Percentiles rank a stretch among this genome's conserved stretches.
These are phyloP conservation scores for Penicillium sp. DNA, from an alignment of 2,329 filamentous ascomycete species.

Conservation along the genomic window DNA sequence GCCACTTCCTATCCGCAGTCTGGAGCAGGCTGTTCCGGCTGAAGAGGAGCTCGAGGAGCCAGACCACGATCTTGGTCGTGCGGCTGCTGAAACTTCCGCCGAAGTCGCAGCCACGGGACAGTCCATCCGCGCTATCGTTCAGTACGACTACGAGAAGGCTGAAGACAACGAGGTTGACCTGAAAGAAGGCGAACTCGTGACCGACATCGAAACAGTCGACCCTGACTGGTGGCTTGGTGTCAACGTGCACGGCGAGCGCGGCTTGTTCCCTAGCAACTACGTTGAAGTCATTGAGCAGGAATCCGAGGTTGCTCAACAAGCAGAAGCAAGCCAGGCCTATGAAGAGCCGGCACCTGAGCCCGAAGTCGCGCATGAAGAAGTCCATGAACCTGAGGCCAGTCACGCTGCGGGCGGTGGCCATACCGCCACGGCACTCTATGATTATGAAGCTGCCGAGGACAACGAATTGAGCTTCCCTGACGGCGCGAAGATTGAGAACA, in stretches of 20 bases:
- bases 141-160: constrained; percentile 96
- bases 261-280: constrained; percentile 96
- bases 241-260: constrained; percentile 76
- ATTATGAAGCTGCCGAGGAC: constrained; percentile 95
- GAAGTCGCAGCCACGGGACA: constrained; percentile 46
- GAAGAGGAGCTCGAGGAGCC: constrained; percentile 62
- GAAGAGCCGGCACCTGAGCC: constrained; percentile 18
- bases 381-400: constrained; percentile 17
- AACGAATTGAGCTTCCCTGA: constrained; percentile 86
- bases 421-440: constrained; percentile 82
- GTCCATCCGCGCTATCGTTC: constrained; percentile 70
- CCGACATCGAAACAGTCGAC: constrained; percentile 94
- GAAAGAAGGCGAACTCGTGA: constrained; percentile 80
- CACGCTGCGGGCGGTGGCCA: constrained; percentile 42
- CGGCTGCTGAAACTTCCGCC: constrained; percentile 55
- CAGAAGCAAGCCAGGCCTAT: constrained; percentile 13
- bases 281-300: constrained; percentile 72
- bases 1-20: constrained; percentile 58
- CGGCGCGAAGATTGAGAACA: constrained; percentile 71
- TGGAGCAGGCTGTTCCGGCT: constrained; percentile 59
- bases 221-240: constrained; percentile 99
- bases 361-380: constrained; percentile 25
- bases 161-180: constrained; percentile 96
- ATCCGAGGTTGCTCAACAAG: constrained; percentile 29
- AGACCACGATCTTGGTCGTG: constrained; percentile 58